Evolutionary conservation across 1,284 basidiomycete genomes (phyloP).

Genomic region (Erythrobasidium hasegawianum): DNA sequence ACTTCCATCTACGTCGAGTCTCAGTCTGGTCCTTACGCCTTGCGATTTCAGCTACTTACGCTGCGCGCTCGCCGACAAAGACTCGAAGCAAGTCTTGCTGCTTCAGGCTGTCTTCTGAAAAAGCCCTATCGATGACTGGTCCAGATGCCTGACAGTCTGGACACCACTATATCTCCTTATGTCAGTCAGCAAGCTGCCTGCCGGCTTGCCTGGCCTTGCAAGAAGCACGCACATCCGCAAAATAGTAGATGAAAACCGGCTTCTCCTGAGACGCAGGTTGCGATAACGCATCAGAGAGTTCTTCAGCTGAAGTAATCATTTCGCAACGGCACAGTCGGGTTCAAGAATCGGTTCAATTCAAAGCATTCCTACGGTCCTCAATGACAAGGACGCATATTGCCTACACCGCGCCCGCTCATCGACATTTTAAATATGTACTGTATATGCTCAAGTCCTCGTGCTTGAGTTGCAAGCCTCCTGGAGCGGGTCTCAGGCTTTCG

Average conservation of each 20-base stretch:
- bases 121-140: slow-evolving; percentile 7
- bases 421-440: too few relatives aligned
- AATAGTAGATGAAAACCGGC: slow-evolving; percentile 11
- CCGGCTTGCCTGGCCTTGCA: neutral
- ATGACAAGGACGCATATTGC: too few relatives aligned
- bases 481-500: too few relatives aligned
- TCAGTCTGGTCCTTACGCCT: too few relatives aligned
- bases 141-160: slow-evolving; percentile 20
- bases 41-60: slow-evolving; percentile 4
- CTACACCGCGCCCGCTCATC: too few relatives aligned
- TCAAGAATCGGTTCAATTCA: too few relatives aligned
- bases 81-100: slow-evolving; percentile 4
- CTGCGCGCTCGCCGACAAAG: slow-evolving; percentile 23
- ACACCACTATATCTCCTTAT: slow-evolving; percentile 10
- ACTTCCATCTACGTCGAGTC: slow-evolving; percentile 33
- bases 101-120: neutral
- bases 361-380: too few relatives aligned
- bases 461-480: too few relatives aligned
- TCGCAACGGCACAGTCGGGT: too few relatives aligned
- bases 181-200: neutral
- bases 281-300: neutral
- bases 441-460: too few relatives aligned
- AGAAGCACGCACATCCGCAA: slow-evolving; percentile 16
- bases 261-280: neutral
- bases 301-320: neutral